Evolutionary conservation across 2,329 filamentous ascomycete species (phyloP).

Genomic region (Colletotrichum cordylinicola): DNA sequence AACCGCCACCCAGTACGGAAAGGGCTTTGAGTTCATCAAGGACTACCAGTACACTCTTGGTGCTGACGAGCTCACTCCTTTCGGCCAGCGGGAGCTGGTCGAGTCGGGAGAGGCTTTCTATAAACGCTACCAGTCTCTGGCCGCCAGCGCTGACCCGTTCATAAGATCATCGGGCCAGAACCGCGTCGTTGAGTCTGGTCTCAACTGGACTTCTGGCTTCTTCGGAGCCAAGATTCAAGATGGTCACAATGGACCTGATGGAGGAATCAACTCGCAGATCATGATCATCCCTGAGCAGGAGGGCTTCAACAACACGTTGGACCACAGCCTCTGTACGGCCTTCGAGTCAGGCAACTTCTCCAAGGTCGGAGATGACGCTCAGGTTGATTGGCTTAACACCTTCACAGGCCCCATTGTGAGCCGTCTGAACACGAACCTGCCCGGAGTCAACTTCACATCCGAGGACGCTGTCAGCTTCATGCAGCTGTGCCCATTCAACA

Average conservation of each 20-base stretch:
- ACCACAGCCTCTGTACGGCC: slow-evolving; percentile 72
- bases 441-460: slow-evolving; percentile 68
- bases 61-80: slow-evolving; percentile 70
- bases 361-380: slow-evolving; percentile 53
- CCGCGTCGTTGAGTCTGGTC: slow-evolving; percentile 76
- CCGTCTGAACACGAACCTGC: slow-evolving; percentile 73
- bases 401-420: slow-evolving; percentile 73
- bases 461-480: slow-evolving; percentile 75
- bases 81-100: slow-evolving; percentile 72
- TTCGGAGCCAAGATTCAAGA: slow-evolving; percentile 53
- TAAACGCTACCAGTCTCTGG: slow-evolving; percentile 70
- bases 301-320: slow-evolving; percentile 81
- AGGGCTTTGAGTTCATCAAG: slow-evolving; percentile 72
- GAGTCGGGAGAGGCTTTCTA: slow-evolving; percentile 81
- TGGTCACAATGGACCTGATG: slow-evolving; percentile 35
- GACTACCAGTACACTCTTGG: slow-evolving; percentile 76
- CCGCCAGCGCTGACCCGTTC: slow-evolving; percentile 66
- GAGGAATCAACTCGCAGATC: slow-evolving; percentile 57
- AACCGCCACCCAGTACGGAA: slow-evolving; percentile 59
- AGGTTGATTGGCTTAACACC: slow-evolving; percentile 62
- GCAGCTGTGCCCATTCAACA: slow-evolving; percentile 88
- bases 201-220: slow-evolving; percentile 79
- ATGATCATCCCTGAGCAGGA: slow-evolving; percentile 73
- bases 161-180: slow-evolving; percentile 73
- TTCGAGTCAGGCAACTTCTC: slow-evolving; percentile 69